Evolutionary conservation across 2,329 filamentous ascomycete species (phyloP), one percentile per base, ranked within the genome.

Genomic region (Paecilomyces dactylethromorphus): DNA sequence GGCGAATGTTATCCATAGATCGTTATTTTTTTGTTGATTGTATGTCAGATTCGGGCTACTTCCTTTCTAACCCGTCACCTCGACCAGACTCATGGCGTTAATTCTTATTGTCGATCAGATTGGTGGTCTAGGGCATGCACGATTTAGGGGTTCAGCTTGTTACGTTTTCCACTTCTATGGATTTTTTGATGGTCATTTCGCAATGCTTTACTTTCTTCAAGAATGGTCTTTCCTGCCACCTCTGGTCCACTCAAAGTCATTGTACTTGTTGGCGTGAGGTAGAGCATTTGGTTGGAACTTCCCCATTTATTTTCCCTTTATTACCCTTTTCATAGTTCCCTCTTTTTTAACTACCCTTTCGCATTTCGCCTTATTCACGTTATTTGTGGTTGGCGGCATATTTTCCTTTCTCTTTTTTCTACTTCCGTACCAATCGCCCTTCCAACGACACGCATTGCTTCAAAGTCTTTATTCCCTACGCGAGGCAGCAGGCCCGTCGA

Each of bases 1-100:
- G 65, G 69, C 69, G 66, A 66, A 69, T 69, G 66, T 67, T 69
- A 68, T 67, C 68, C 64, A 74, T 75, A 75, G 72, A 75, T 67
- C 68, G 66, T 66, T 69, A 66, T 61, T 63, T 65, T 68, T 29
- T 64, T 62, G 65, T 61, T 63, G 39, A 45, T 64, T 66, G 31
- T 53, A 62, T 58, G 64, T 68, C 61, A 62, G 65, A 64, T 71
- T 29, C 65, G 66, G 66, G 65, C 71, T 66, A 66, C 71, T 71
- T 68, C 63, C 54, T 56, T 66, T 66, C 65, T 64, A 61, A 59
- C 60, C 58, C 51, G 10, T 45, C 33, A 13, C 50, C 29, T 13
- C 50, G 26, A 52, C 55, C 57, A 54, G 53, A 59, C 56, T 58
- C 45, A 58, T 56, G 60, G 58, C 58, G 58, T 62, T 61, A 53